Evolutionary conservation across 2,329 filamentous ascomycete genomes (phyloP), one percentile per base, ranked within the genome.

Genomic region (Aspergillus ustus): DNA sequence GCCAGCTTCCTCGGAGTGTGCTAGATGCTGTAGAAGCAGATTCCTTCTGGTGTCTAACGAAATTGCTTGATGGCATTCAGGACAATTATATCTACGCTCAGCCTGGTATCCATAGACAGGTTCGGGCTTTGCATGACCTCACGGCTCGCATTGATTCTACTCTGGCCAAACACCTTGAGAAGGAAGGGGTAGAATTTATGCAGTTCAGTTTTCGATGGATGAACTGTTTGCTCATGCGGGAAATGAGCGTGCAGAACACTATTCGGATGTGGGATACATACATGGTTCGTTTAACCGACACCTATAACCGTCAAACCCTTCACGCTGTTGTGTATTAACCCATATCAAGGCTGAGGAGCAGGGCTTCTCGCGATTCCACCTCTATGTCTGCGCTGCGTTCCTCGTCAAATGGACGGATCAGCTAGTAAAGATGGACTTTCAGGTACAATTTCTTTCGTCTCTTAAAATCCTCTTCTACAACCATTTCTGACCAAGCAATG

Each of bases 251-350:
- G 60, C 91, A 89, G 76, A 98, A 97, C 75, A 97, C 93, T 0
- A 96, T 99, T 66, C 86, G 95, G 69, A 99, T 99, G 95, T 99
- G 95, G 95, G 95, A 99, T 78, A 99, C 95, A 28, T 99, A 99
- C 80, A 86, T 99, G 81, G 94, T 97, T 82, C 79, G 55, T 44
- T 31, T 19, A 15, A n/a, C 15, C 28, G n/a, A 28, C 17, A 4
- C 25, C 29, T 34, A 22, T 31, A 13, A 52, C 2, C 31, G n/a
- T 45, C 34, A 44, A n/a, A 51, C 28, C 17, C 44, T 57, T 55
- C 66, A 59, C 63, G 37, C 44, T 19, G 20, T 28, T 37, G 34
- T 15, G 28, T 53, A 37, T 55, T 61, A 69, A 67, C 63, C 62
- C 15, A 37, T 52, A 44, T 64, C 62, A 68, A 98, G 94, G 93